These are phyloP conservation scores for Vitis hybrid DNA, from an alignment of 177 flowering plant genomes.

Conservation along the genomic window DNA sequence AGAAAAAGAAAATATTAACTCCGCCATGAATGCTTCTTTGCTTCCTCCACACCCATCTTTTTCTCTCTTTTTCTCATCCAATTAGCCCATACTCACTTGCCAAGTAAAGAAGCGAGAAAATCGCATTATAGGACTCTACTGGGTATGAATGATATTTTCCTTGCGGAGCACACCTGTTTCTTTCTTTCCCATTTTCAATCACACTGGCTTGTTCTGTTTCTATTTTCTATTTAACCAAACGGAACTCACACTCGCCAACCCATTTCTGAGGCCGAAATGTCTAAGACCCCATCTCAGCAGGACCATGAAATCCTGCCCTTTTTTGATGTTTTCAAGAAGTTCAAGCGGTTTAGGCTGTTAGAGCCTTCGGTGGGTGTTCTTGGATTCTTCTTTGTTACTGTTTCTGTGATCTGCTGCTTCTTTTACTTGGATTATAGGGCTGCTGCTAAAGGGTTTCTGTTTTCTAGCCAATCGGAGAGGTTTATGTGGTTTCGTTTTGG, in stretches of 20 bases:
- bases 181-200: neutral
- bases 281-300: slow-evolving; percentile 26
- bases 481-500: slow-evolving; percentile 38
- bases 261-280: slow-evolving; percentile 25
- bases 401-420: slow-evolving; percentile 51
- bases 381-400: slow-evolving; percentile 43
- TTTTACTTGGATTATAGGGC: slow-evolving; percentile 59
- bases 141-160: slow-evolving; percentile 23
- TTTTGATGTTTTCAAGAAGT: slow-evolving; percentile 38
- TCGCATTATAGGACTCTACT: slow-evolving; percentile 10
- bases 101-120: slow-evolving; percentile 31
- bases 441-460: slow-evolving; percentile 31
- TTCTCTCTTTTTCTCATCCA: neutral
- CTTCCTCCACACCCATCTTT: slow-evolving; percentile 37
- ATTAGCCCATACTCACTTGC: slow-evolving; percentile 16
- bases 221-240: neutral
- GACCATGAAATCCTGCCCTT: slow-evolving; percentile 23
- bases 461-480: slow-evolving; percentile 33
- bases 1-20: neutral
- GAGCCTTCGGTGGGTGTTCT: slow-evolving; percentile 61
- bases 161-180: slow-evolving; percentile 21
- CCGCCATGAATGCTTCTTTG: slow-evolving; percentile 45
- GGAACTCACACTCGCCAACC: slow-evolving; percentile 10
- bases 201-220: too few species aligned
- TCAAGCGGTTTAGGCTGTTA: slow-evolving; percentile 49